These are phyloP conservation scores for Aotearoamyces nothofagi DNA, from an alignment of 2,329 filamentous ascomycete genomes.

Conservation along the genomic window DNA sequence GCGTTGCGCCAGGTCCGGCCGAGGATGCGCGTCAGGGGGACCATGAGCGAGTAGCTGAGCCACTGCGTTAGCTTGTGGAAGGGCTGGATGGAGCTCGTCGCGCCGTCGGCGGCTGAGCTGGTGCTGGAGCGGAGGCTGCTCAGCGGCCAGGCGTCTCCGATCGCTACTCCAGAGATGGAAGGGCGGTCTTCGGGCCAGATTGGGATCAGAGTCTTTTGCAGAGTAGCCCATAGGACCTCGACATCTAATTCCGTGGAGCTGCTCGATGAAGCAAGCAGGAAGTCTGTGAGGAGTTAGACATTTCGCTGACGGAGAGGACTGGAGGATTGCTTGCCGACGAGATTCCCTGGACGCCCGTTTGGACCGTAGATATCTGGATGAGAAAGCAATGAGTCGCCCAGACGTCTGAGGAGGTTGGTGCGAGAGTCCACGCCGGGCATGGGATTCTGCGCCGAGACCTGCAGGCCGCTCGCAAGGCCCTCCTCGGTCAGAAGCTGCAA, in stretches of 20 bases:
- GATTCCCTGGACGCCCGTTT: constrained; percentile 75
- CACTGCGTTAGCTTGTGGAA: constrained; percentile 94
- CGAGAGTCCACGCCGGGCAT: constrained; percentile 78
- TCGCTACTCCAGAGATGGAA: constrained; percentile 67
- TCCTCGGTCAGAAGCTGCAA: constrained; percentile 61
- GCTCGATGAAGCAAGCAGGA: too few relatives aligned
- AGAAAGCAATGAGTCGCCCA: constrained; percentile 61
- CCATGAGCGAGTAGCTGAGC: constrained; percentile 89
- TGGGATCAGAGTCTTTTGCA: constrained; percentile 72
- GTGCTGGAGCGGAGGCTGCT: constrained; percentile 50
- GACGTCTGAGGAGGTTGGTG: constrained; percentile 59
- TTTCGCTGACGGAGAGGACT: too few relatives aligned
- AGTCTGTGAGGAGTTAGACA: too few relatives aligned
- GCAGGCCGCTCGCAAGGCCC: constrained; percentile 64
- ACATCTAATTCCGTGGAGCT: too few relatives aligned
- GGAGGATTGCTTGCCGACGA: too few relatives aligned
- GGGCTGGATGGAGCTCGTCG: constrained; percentile 71
- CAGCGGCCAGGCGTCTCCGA: constrained; percentile 93
- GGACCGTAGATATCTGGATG: constrained; percentile 75
- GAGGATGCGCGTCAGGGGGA: constrained; percentile 71
- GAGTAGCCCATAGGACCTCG: constrained; percentile 83
- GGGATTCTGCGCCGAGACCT: constrained; percentile 67
- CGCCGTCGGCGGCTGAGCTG: constrained; percentile 30
- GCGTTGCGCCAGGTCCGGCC: constrained; percentile 68
- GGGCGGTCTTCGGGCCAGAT: constrained; percentile 88